Conservation (phyloP, 768 basidiomycete species). For the Clitopilus hobsonii region DNA sequence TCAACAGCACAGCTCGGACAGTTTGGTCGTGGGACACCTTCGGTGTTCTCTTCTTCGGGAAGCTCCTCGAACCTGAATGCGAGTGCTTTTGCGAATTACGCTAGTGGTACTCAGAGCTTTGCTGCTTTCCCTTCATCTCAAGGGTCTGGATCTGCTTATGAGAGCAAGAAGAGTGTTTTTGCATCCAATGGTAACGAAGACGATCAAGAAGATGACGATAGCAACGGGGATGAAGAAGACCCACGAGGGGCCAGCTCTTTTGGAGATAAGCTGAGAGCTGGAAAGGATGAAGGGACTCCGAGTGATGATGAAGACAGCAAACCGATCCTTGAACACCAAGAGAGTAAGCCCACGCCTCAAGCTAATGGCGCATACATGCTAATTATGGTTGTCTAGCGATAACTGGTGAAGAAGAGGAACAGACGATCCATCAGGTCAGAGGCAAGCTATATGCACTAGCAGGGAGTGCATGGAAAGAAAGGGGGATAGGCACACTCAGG, state of each 20-base stretch:
- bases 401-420: slow-evolving; percentile 82
- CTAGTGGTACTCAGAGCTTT: slow-evolving; percentile 46
- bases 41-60: slow-evolving; percentile 8
- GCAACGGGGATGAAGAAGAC: slow-evolving; percentile 43
- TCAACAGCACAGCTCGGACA: slow-evolving; percentile 34
- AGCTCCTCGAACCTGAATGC: slow-evolving; percentile 41
- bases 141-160: slow-evolving; percentile 26
- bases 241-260: slow-evolving; percentile 42
- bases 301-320: slow-evolving; percentile 46
- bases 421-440: slow-evolving; percentile 70
- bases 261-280: slow-evolving; percentile 63
- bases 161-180: neutral
- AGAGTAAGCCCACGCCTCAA: slow-evolving; percentile 38
- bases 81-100: slow-evolving; percentile 62
- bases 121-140: slow-evolving; percentile 36
- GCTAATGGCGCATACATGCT: neutral
- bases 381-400: slow-evolving; percentile 37
- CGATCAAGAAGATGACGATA: slow-evolving; percentile 21
- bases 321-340: slow-evolving; percentile 59
- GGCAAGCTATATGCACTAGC: slow-evolving; percentile 69
- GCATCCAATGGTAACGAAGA: neutral
- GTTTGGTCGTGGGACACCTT: slow-evolving; percentile 32
- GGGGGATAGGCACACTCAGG: slow-evolving; percentile 66
- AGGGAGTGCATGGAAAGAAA: slow-evolving; percentile 68
- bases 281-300: slow-evolving; percentile 46